phyloP scores from a whole-genome alignment of 768 basidiomycete genomes.

The Rhizopogon sp. region DNA sequence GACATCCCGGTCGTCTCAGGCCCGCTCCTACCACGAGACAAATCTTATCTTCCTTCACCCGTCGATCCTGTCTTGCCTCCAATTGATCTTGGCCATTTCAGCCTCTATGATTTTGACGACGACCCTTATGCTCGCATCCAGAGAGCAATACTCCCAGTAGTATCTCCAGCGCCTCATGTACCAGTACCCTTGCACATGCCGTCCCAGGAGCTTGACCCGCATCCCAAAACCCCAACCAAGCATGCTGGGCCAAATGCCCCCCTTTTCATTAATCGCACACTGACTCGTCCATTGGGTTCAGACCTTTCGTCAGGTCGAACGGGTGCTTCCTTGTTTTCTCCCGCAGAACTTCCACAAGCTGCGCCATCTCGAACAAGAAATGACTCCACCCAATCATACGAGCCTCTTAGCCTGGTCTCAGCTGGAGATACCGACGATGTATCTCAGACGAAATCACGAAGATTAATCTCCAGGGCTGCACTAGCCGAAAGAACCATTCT shows the following conservation, averaged over 20 bases:
- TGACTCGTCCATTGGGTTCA: background rate
- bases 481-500: background rate
- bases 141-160: background rate
- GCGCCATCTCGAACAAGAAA: background rate
- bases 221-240: background rate
- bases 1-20: constrained; percentile 1
- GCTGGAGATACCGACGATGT: background rate
- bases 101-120: background rate
- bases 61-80: background rate
- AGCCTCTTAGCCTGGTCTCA: too few species aligned
- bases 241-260: background rate
- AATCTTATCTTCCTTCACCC: background rate
- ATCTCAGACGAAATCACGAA: background rate
- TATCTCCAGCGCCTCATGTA: background rate
- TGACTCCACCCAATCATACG: too few species aligned
- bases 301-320: background rate
- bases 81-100: background rate
- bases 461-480: too few species aligned
- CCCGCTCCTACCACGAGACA: background rate
- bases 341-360: background rate
- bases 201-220: background rate
- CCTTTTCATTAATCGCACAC: background rate
- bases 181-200: background rate
- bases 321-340: background rate
- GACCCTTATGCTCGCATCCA: background rate